Evolutionary conservation across 352 stramenopile genomes (phyloP).

Genomic region (Globisporangium mamillatum): DNA sequence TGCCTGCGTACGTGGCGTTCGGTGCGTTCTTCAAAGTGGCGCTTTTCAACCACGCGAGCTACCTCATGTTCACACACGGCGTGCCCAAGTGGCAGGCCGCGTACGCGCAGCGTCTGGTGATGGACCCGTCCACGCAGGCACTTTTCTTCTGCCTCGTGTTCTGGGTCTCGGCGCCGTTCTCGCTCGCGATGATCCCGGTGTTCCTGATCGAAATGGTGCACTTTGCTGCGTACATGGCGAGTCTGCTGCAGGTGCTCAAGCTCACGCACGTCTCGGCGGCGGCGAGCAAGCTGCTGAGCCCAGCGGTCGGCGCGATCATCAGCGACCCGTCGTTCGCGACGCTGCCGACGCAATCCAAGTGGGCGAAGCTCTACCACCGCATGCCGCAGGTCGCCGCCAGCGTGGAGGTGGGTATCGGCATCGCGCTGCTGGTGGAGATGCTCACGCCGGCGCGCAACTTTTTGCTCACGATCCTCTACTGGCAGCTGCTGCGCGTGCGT

Average conservation of each 20-base stretch:
- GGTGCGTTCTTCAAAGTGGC: slow-evolving; percentile 79
- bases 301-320: slow-evolving; percentile 55
- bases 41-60: slow-evolving; percentile 75
- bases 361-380: slow-evolving; percentile 78
- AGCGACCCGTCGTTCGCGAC: slow-evolving; percentile 55
- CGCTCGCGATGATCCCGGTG: slow-evolving; percentile 76
- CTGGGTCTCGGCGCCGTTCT: slow-evolving; percentile 72
- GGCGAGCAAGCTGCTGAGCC: slow-evolving; percentile 49
- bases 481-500: slow-evolving; percentile 87
- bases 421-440: slow-evolving; percentile 80
- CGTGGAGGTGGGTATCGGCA: slow-evolving; percentile 79
- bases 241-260: slow-evolving; percentile 57
- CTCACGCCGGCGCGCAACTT: slow-evolving; percentile 85
- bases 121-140: slow-evolving; percentile 79
- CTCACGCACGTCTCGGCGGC: slow-evolving; percentile 41
- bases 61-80: slow-evolving; percentile 80
- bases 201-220: slow-evolving; percentile 82
- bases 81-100: slow-evolving; percentile 57
- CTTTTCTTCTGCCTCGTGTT: slow-evolving; percentile 88
- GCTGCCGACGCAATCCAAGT: slow-evolving; percentile 63
- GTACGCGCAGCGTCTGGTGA: slow-evolving; percentile 80
- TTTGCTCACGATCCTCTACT: slow-evolving; percentile 84
- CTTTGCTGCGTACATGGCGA: slow-evolving; percentile 56
- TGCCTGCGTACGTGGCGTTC: slow-evolving; percentile 51
- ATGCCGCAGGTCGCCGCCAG: slow-evolving; percentile 75